Conservation (phyloP, 1,284 basidiomycete species). For the Hemileia vastatrix region DNA sequence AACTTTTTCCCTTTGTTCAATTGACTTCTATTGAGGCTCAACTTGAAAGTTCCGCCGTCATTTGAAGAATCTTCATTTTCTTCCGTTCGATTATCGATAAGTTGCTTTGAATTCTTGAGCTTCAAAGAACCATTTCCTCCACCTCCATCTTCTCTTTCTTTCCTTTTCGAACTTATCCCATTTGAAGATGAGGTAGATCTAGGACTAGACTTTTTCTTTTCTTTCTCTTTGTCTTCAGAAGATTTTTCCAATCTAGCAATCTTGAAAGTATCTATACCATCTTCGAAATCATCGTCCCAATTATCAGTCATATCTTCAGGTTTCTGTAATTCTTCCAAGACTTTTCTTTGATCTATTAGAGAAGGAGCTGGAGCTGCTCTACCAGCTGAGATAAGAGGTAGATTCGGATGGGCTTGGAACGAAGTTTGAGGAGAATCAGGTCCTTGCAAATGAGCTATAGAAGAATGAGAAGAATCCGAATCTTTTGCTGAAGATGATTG, state of each 20-base stretch:
- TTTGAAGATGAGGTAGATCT: not conserved
- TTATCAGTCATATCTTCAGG: constrained; percentile 33
- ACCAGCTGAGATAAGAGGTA: constrained; percentile 15
- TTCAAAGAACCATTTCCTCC: too few relatives aligned
- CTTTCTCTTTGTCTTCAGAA: constrained; percentile 8
- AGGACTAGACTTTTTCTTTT: not conserved
- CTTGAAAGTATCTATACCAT: constrained; percentile 36
- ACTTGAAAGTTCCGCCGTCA: too few relatives aligned
- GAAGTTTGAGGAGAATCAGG: too few relatives aligned
- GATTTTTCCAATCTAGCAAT: constrained; percentile 32
- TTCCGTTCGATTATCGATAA: too few relatives aligned
- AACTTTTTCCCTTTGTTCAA: too few relatives aligned
- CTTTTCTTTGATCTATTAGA: constrained; percentile 32
- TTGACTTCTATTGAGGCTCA: too few relatives aligned
- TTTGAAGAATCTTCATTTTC: too few relatives aligned
- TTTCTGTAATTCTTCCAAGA: constrained; percentile 30
- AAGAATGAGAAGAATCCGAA: not conserved
- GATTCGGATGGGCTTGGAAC: not conserved
- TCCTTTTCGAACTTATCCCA: not conserved
- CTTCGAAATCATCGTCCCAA: constrained; percentile 40
- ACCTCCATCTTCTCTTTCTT: too few relatives aligned
- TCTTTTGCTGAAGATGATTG: too few relatives aligned
- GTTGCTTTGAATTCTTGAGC: too few relatives aligned
- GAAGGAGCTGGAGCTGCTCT: constrained; percentile 30
- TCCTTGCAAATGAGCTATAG: too few relatives aligned